Conservation (phyloP, 1,284 basidiomycete genomes). For the Microbotryomycetes sp. region DNA sequence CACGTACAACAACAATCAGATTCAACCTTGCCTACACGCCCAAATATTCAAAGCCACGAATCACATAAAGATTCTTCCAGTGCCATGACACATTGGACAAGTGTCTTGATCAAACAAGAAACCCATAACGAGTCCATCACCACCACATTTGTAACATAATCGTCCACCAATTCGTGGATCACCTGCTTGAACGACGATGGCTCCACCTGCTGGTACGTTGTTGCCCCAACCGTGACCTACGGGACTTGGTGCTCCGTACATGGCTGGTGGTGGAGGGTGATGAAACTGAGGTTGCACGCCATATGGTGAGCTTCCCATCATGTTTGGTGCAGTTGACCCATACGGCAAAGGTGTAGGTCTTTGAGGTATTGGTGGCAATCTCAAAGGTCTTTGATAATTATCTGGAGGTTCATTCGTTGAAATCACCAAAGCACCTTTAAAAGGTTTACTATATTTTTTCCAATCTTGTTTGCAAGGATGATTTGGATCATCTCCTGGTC, state of each 20-base stretch:
- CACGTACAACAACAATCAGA: neutral
- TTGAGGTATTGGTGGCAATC: slow-evolving; percentile 9
- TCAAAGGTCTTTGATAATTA: slow-evolving; percentile 26
- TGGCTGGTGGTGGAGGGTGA: neutral
- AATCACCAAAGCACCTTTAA: slow-evolving; percentile 6
- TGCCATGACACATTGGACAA: neutral
- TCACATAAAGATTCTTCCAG: neutral
- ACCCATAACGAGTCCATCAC: slow-evolving; percentile 15
- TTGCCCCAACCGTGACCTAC: neutral
- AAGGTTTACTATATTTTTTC: slow-evolving; percentile 25
- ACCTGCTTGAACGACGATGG: slow-evolving; percentile 29
- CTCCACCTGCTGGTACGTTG: neutral
- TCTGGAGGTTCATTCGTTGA: slow-evolving; percentile 2
- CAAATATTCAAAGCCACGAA: no score
- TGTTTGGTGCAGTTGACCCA: neutral
- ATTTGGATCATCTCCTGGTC: slow-evolving; percentile 19
- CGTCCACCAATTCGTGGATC: slow-evolving; percentile 36
- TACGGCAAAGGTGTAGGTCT: neutral
- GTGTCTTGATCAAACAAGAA: slow-evolving; percentile 24
- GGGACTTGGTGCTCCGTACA: neutral
- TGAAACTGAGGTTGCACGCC: neutral
- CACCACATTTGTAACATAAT: slow-evolving; percentile 22
- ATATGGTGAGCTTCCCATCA: neutral
- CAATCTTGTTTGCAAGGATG: slow-evolving; percentile 32
- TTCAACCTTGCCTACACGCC: no score